Base-by-base conservation (phyloP, 306 rosid species). In the Vigna trinervia region DNA sequence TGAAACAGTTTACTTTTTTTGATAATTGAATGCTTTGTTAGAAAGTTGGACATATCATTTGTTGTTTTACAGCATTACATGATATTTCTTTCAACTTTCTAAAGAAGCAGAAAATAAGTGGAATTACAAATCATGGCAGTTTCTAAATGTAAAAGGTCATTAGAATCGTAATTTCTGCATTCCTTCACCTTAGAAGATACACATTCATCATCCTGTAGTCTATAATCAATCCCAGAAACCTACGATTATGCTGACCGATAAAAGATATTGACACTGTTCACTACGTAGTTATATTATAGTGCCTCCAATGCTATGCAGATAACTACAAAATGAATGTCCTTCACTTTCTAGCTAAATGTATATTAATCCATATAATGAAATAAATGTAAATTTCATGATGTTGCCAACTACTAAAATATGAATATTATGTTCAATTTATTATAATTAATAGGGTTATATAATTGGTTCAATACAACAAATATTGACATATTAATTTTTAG, bases 31-130 rank as follows among this genome's bases (percentile, higher is more conserved):
- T 10, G 50, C 12, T 45, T 3, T 12, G 14, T 45, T 45, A 12
- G 50, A 12, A 12, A 45, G 12, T 45, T 43, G 4, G 5, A 11
- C 14, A 43, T 2, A 43, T 30, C 36, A 22, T 4, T 22, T 14
- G 72, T 61, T 50, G 38, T 50, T 61, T 70, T 79, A 15, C 62
- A 14, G 46, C 15, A 34, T 48, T 60, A 4, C 46, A 43, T 71
- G 43, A 61, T 76, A 76, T 36, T 48, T 51, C n/a, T 39, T 78
- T 57, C n/a, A 57, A 57, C 59, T 43, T 9, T n/a, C 32, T 26
- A 59, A 73, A 19, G 68, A 20, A 2, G 28, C 28, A 50, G 38
- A 30, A 13, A 45, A 12, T 30, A 43, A 11, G 58, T 45, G 11
- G 41, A 28, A 23, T 12, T 45, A 59, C 2, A 22, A 62, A 20